Evolutionary conservation across 208 protist genomes (phyloP).

Genomic region (Leishmania mexicana): DNA sequence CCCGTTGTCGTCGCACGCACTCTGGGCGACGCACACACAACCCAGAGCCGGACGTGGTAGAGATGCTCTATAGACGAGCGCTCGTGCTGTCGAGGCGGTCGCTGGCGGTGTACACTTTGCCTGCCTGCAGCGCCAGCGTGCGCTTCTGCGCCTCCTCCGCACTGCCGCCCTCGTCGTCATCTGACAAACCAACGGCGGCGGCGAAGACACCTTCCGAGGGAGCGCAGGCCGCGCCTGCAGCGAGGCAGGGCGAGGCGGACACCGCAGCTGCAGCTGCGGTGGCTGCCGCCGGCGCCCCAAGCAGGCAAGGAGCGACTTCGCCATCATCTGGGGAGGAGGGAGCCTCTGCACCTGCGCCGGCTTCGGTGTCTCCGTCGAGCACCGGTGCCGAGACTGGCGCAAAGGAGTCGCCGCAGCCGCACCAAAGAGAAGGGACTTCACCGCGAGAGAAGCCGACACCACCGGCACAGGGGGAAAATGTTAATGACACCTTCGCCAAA

Average conservation of each 20-base stretch:
- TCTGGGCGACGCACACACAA: background rate
- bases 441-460: background rate
- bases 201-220: background rate
- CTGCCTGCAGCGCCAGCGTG: slow-evolving; percentile 7
- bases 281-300: background rate
- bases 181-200: slow-evolving; percentile 5
- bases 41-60: background rate
- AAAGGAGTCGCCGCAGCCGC: background rate
- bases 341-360: background rate
- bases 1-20: background rate
- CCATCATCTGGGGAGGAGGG: background rate
- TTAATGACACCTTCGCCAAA: slow-evolving; percentile 31
- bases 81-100: slow-evolving; percentile 14
- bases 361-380: background rate
- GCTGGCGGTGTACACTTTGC: background rate
- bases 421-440: background rate
- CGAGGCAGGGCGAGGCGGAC: background rate
- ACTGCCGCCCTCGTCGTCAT: slow-evolving; percentile 4
- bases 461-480: background rate
- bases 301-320: background rate
- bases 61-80: slow-evolving; percentile 24
- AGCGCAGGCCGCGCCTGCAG: background rate
- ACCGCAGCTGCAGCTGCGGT: background rate
- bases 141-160: slow-evolving; percentile 30
- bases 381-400: background rate